These are phyloP conservation scores for Pseudotsuga menziesii DNA, from an alignment of 75 land plant genomes.

Conservation along the genomic window DNA sequence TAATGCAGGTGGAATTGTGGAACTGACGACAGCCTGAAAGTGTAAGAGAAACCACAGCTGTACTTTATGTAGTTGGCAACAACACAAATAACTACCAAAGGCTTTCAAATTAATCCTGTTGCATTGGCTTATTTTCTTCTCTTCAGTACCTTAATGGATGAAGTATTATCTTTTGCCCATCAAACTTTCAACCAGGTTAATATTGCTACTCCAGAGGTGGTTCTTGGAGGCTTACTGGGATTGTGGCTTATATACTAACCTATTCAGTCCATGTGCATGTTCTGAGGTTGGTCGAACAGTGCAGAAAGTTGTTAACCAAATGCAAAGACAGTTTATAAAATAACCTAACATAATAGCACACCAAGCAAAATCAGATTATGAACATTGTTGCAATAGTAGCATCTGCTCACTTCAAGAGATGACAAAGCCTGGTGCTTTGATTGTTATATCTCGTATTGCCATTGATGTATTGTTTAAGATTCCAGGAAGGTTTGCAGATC, in stretches of 20 bases:
- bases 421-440: slow-evolving; percentile 98
- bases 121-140: slow-evolving; percentile 97
- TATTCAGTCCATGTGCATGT: slow-evolving; percentile 99
- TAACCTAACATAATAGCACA: slow-evolving; percentile 32
- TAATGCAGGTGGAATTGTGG: slow-evolving; percentile 98
- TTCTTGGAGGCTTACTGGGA: slow-evolving; percentile 88
- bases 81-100: no score
- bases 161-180: slow-evolving; percentile 79
- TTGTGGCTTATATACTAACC: slow-evolving; percentile 71
- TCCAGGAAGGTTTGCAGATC: slow-evolving; percentile 73
- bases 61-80: slow-evolving; percentile 99
- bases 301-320: slow-evolving; percentile 99
- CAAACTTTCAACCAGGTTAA: slow-evolving; percentile 87
- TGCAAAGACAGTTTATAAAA: slow-evolving; percentile 91
- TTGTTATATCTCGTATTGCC: slow-evolving; percentile 83
- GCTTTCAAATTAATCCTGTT: slow-evolving; percentile 97
- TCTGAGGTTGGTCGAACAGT: slow-evolving; percentile 97
- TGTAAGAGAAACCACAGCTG: slow-evolving; percentile 95
- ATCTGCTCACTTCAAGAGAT: slow-evolving; percentile 94
- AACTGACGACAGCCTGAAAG: slow-evolving; percentile 96
- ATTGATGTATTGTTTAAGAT: slow-evolving; percentile 74
- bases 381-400: slow-evolving; percentile 98
- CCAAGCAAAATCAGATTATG: slow-evolving; percentile 91
- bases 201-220: slow-evolving; percentile 96
- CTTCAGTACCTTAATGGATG: slow-evolving; percentile 99